Percentiles rank a stretch among this genome's conserved stretches.
Conservation (phyloP, 2,329 filamentous ascomycete species). For the Xylaria sp. region DNA sequence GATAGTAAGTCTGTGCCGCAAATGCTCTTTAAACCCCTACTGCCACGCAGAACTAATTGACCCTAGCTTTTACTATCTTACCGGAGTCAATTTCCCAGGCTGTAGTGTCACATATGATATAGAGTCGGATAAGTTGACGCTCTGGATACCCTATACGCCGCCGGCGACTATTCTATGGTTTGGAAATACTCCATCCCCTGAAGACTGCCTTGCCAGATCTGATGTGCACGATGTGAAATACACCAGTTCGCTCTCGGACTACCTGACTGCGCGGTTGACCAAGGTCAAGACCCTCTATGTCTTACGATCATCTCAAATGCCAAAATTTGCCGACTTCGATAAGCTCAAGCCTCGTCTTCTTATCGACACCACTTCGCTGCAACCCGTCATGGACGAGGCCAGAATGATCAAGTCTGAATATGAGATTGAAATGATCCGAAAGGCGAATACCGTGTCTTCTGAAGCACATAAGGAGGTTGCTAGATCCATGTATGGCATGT, state of each 20-base stretch:
- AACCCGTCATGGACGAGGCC: conserved; percentile 79
- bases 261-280: conserved; percentile 61
- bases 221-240: conserved; percentile 79
- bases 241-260: conserved; percentile 58
- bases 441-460: conserved; percentile 83
- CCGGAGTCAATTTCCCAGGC: conserved; percentile 65
- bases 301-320: conserved; percentile 58
- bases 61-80: conserved; percentile 69
- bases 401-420: conserved; percentile 87
- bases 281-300: conserved; percentile 58
- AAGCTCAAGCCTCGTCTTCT: conserved; percentile 47
- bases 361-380: conserved; percentile 66
- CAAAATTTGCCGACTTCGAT: conserved; percentile 48
- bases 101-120: conserved; percentile 69
- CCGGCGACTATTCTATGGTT: conserved; percentile 71
- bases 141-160: conserved; percentile 79
- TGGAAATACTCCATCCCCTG: conserved; percentile 68
- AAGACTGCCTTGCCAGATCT: conserved; percentile 70
- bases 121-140: conserved; percentile 68
- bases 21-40: neutral
- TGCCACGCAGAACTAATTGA: conserved; percentile 1
- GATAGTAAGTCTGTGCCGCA: conserved; percentile 61
- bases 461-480: conserved; percentile 81
- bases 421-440: conserved; percentile 83
- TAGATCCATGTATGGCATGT: conserved; percentile 68